phyloP scores from a whole-genome alignment of 148 eudicot species.

The Dianthus caryophyllus region DNA sequence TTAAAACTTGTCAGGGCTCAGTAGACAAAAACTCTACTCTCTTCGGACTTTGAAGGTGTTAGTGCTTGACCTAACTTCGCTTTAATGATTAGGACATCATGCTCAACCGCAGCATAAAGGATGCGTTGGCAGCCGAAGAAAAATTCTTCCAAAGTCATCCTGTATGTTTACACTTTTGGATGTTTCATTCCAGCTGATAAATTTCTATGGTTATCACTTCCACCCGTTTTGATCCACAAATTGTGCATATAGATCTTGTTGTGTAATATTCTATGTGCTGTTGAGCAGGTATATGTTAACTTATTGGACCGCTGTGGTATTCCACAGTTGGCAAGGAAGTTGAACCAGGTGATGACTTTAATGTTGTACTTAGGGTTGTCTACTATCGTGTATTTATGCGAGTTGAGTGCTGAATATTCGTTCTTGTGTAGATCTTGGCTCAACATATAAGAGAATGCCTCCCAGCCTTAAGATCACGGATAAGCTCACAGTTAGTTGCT shows the following conservation, averaged over 20 bases:
- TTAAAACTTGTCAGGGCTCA: neutral
- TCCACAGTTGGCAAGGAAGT: constrained; percentile 83
- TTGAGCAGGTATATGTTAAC: constrained; percentile 61
- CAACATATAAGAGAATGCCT: constrained; percentile 85
- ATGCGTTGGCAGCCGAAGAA: constrained; percentile 93
- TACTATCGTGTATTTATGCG: constrained; percentile 8
- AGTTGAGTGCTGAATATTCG: constrained; percentile 13
- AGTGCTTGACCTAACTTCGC: constrained; percentile 8
- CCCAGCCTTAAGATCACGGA: constrained; percentile 81
- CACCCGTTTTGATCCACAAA: neutral
- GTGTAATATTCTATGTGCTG: constrained; percentile 14
- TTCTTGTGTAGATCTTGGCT: constrained; percentile 63
- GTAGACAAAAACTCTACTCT: neutral
- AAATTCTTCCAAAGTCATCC: constrained; percentile 87
- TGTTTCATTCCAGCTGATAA: neutral
- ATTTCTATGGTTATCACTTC: constrained; percentile 4
- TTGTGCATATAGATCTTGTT: neutral
- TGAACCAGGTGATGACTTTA: constrained; percentile 69
- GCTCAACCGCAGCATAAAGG: constrained; percentile 68
- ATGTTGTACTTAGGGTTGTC: constrained; percentile 14
- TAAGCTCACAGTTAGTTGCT: constrained; percentile 62
- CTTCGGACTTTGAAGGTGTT: constrained; percentile 3
- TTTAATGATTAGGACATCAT: constrained; percentile 62
- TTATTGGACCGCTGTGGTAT: constrained; percentile 86
- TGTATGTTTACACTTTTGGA: constrained; percentile 37